phyloP scores from a whole-genome alignment of 805 yeast genomes.

The Kazachstania bromeliacearum region DNA sequence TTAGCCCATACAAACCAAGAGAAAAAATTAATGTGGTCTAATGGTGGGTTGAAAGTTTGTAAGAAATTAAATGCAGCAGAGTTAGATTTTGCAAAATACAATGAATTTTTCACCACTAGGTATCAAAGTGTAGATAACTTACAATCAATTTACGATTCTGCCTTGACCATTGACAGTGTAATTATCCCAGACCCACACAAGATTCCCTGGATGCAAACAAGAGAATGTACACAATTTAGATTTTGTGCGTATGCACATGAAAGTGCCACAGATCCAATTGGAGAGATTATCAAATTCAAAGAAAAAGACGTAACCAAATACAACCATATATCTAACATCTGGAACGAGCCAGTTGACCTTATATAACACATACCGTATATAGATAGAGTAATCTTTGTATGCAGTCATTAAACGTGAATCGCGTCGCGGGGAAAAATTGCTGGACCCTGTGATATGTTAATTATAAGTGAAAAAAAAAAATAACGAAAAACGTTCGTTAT shows the following conservation, averaged over 20 bases:
- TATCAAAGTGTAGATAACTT: slow-evolving; percentile 12
- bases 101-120: slow-evolving; percentile 18
- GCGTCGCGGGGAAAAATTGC: no score
- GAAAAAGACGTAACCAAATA: neutral
- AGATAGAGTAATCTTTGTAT: neutral
- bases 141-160: slow-evolving; percentile 14
- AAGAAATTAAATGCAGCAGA: slow-evolving; percentile 30
- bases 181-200: slow-evolving; percentile 16
- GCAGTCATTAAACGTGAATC: neutral
- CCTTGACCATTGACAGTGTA: slow-evolving; percentile 18
- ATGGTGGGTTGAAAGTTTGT: slow-evolving; percentile 60
- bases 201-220: slow-evolving; percentile 22
- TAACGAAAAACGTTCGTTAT: no score
- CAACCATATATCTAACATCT: neutral
- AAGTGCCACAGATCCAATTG: neutral
- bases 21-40: slow-evolving; percentile 44
- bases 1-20: slow-evolving; percentile 21
- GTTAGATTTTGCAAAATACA: slow-evolving; percentile 25
- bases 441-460: no score
- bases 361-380: neutral
- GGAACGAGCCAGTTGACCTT: neutral
- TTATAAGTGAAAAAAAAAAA: no score
- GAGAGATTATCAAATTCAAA: neutral
- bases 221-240: slow-evolving; percentile 22
- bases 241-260: slow-evolving; percentile 19